Evolutionary conservation across 169 alveolate genomes (phyloP).

Genomic region (Miamiensis avidus): DNA sequence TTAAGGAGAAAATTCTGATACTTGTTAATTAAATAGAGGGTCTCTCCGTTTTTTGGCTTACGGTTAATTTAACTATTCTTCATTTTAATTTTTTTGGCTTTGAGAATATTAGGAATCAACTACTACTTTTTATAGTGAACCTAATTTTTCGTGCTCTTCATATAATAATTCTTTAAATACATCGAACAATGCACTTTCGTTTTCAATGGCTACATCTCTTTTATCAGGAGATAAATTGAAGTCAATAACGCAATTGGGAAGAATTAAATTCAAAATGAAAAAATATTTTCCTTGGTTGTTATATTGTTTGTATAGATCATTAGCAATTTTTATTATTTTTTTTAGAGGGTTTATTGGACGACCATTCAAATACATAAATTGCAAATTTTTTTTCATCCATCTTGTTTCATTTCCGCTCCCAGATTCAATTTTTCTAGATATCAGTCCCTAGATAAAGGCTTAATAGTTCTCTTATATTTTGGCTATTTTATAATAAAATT

Average conservation of each 20-base stretch:
- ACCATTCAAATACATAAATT: slow-evolving; percentile 52
- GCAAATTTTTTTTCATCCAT: slow-evolving; percentile 30
- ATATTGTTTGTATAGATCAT: slow-evolving; percentile 54
- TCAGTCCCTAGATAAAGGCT: slow-evolving; percentile 38
- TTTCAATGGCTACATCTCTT: slow-evolving; percentile 58
- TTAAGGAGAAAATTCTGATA: no score
- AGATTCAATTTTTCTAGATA: slow-evolving; percentile 49
- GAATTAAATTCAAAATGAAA: slow-evolving; percentile 43
- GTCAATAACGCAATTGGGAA: slow-evolving; percentile 46
- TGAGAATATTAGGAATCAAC: no score
- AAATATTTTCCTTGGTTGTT: slow-evolving; percentile 53
- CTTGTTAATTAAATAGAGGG: no score
- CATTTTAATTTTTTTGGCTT: not conserved
- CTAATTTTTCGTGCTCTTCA: not conserved
- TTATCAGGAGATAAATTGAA: slow-evolving; percentile 76
- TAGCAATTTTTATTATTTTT: slow-evolving; percentile 31
- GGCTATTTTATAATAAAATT: not conserved
- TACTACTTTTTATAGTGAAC: not conserved
- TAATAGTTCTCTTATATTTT: not conserved
- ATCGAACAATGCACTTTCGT: slow-evolving; percentile 52
- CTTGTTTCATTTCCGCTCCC: slow-evolving; percentile 39
- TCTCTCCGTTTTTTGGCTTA: no score
- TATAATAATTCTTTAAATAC: slow-evolving; percentile 24
- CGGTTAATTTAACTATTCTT: not conserved
- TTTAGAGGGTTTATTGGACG: slow-evolving; percentile 66